Conservation (phyloP, 192 early-diverging fungal genomes). For the Borealophlyctis nickersoniae region DNA sequence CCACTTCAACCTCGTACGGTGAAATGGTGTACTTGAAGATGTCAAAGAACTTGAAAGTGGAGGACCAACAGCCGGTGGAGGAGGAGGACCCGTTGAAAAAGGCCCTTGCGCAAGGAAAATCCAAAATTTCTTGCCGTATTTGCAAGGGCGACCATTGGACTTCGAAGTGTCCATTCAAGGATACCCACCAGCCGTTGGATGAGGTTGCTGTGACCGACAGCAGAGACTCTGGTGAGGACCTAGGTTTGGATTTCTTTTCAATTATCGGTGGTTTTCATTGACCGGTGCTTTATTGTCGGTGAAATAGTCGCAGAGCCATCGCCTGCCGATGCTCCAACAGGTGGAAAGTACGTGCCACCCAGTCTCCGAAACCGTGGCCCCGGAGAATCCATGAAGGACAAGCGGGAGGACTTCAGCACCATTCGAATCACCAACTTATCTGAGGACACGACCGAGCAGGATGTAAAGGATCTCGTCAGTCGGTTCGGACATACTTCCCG, state of each 20-base stretch:
- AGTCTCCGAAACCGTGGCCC: slow-evolving; percentile 69
- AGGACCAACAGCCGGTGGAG: slow-evolving; percentile 48
- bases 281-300: too few relatives aligned
- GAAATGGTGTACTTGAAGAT: slow-evolving; percentile 87
- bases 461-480: slow-evolving; percentile 84
- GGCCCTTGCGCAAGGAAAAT: slow-evolving; percentile 60
- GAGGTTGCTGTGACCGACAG: slow-evolving; percentile 48
- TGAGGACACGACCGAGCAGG: slow-evolving; percentile 84
- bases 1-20: slow-evolving; percentile 82
- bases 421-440: slow-evolving; percentile 96
- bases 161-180: slow-evolving; percentile 97
- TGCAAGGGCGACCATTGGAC: slow-evolving; percentile 98
- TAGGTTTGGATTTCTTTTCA: too few relatives aligned
- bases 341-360: slow-evolving; percentile 90
- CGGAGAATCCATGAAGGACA: slow-evolving; percentile 23
- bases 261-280: too few relatives aligned
- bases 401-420: slow-evolving; percentile 49
- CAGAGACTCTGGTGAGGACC: slow-evolving; percentile 19
- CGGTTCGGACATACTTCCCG: slow-evolving; percentile 81
- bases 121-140: slow-evolving; percentile 91
- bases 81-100: slow-evolving; percentile 62
- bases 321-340: too few relatives aligned
- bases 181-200: slow-evolving; percentile 78
- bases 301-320: too few relatives aligned
- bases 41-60: slow-evolving; percentile 61